Evolutionary conservation across 495 filamentous ascomycete genomes (phyloP).

Genomic region (Choiromyces venosus): DNA sequence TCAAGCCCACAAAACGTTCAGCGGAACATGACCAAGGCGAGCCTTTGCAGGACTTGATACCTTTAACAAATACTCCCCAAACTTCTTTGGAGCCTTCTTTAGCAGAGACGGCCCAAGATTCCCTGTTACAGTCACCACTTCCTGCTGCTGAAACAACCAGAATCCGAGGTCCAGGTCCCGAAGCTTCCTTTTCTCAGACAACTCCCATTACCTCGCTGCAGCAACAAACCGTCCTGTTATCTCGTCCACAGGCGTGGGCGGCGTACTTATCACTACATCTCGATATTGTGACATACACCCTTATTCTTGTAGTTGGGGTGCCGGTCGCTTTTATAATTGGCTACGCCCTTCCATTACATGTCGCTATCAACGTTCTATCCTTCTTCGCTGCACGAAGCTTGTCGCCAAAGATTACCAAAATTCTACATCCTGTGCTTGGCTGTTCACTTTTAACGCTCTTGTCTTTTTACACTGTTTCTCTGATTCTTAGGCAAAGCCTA

Average conservation of each 20-base stretch:
- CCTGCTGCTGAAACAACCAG: slow-evolving; percentile 44
- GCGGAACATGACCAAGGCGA: slow-evolving; percentile 42
- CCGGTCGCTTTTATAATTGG: slow-evolving; percentile 49
- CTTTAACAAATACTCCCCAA: slow-evolving; percentile 27
- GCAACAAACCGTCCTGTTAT: slow-evolving; percentile 45
- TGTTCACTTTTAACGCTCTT: slow-evolving; percentile 48
- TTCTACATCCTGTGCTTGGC: slow-evolving; percentile 52
- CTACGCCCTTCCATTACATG: slow-evolving; percentile 54
- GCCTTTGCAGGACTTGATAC: slow-evolving; percentile 23
- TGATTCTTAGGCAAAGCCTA: slow-evolving; percentile 42
- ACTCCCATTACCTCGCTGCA: slow-evolving; percentile 11
- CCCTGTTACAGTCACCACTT: slow-evolving; percentile 22
- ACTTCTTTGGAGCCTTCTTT: slow-evolving; percentile 4
- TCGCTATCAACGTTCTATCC: slow-evolving; percentile 48
- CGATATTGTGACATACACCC: slow-evolving; percentile 45
- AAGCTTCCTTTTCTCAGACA: slow-evolving; percentile 7
- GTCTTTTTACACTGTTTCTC: slow-evolving; percentile 48
- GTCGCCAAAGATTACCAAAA: slow-evolving; percentile 41
- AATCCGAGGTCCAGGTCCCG: slow-evolving; percentile 43
- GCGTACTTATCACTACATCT: slow-evolving; percentile 44
- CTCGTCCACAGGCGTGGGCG: slow-evolving; percentile 48
- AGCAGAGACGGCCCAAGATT: slow-evolving; percentile 5
- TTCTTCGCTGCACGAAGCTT: slow-evolving; percentile 50
- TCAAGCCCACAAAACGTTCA: slow-evolving; percentile 50
- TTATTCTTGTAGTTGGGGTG: slow-evolving; percentile 50